Evolutionary conservation across 2,329 filamentous ascomycete genomes (phyloP), one percentile per base, ranked within the genome.

Genomic region (Sporothrix schenckii): DNA sequence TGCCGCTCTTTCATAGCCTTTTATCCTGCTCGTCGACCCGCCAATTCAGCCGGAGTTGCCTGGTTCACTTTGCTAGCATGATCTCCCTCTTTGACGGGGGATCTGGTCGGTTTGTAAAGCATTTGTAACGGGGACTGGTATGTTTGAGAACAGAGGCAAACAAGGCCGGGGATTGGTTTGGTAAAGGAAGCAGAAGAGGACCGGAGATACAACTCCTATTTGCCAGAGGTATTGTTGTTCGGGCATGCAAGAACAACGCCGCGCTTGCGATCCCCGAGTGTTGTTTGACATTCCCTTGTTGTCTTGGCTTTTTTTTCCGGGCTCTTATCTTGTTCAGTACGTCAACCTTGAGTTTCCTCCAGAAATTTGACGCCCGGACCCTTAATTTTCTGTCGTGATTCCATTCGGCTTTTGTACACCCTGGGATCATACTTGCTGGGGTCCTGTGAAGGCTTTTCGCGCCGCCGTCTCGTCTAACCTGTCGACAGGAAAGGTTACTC

Each of bases 1-100:
- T 39, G 66, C 66, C 34, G 34, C n/a, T 47, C 52, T 68, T 68
- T 68, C 52, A 58, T 68, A 27, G 52, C 52, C 66, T 47, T n/a
- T 4, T 50, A 66, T 53, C 49, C 30, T 53, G 47, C 63, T 39
- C 63, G 34, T 39, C 30, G 27, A 30, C 61, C 63, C 30, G 60
- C 52, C 53, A 61, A 63, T 70, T 68, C 65, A 70, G 63, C 69
- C 63, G 47, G 49, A 65, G 61, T 49, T 44, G 54, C 61, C 44
- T 66, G 50, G 27, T 53, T 41, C 65, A 53, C 30, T 4, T 24
- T 54, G 34, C 7, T 24, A 53, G 41, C n/a, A 53, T 14, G 60
- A 49, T 39, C 13, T 39, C 41, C 56, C 34, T 54, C 16, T 44
- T 14, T 11, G 58, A 39, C 13, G 54, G 30, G 54, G 24, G 16